Percentiles rank a stretch among this genome's conserved stretches.
phyloP scores from a whole-genome alignment of 2,329 filamentous ascomycete genomes.

The Coleophoma eucalyptorum region DNA sequence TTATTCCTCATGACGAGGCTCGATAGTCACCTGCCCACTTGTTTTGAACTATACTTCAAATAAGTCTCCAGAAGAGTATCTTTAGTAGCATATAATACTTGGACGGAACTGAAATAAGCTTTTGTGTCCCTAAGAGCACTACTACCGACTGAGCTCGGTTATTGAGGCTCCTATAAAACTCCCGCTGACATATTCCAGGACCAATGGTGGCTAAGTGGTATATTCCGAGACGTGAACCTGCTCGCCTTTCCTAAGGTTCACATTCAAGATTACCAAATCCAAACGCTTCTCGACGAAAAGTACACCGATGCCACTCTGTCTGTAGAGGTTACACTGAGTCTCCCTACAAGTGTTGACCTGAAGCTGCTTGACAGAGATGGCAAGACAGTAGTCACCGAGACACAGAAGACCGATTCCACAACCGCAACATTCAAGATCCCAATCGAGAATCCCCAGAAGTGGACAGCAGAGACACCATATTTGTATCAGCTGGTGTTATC shows the following conservation, averaged over 20 bases:
- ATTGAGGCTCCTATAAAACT: neutral
- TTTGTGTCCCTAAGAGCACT: no score
- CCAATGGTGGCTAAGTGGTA: constrained; percentile 48
- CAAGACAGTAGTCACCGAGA: constrained; percentile 25
- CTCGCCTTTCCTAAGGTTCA: constrained; percentile 41
- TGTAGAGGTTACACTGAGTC: constrained; percentile 41
- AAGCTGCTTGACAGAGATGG: constrained; percentile 41
- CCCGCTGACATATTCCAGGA: constrained; percentile 27
- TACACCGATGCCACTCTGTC: constrained; percentile 47
- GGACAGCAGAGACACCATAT: constrained; percentile 65
- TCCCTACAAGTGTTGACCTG: constrained; percentile 30
- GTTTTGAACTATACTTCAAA: no score
- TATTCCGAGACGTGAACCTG: constrained; percentile 51
- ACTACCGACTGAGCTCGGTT: no score
- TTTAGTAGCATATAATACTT: no score
- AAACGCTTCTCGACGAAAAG: constrained; percentile 45
- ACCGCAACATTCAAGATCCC: constrained; percentile 19
- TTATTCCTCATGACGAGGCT: no score
- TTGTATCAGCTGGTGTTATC: constrained; percentile 49
- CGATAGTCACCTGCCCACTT: no score
- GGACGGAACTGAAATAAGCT: no score
- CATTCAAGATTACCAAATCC: constrained; percentile 49
- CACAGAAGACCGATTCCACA: constrained; percentile 5
- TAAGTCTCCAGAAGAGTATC: no score
- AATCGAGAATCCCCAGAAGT: constrained; percentile 52